A percentile compares a stretch with the other conserved stretches of the same genome.
These are phyloP conservation scores for Chaetomium sp. DNA, from an alignment of 2,329 filamentous ascomycete species.

Conservation along the genomic window DNA sequence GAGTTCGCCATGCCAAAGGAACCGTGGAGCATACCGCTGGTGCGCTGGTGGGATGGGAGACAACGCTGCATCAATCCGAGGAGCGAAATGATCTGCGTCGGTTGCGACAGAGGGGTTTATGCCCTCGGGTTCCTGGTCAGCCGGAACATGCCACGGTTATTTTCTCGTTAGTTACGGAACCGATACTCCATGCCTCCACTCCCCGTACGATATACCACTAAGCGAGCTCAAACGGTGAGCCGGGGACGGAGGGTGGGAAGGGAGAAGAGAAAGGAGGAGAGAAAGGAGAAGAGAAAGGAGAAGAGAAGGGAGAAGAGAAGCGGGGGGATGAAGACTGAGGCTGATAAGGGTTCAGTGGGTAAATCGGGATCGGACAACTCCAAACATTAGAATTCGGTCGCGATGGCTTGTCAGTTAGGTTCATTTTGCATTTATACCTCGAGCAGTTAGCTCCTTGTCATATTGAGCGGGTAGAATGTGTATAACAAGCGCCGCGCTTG, in stretches of 20 bases:
- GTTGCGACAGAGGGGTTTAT: neutral
- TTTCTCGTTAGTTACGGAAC: neutral
- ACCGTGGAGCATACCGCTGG: neutral
- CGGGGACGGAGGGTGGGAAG: neutral
- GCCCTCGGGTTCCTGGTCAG: neutral
- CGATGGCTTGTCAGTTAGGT: neutral
- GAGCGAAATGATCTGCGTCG: neutral
- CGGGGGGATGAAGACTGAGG: no score
- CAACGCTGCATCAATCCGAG: neutral
- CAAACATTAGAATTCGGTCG: constrained; percentile 4
- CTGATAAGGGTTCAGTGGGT: neutral
- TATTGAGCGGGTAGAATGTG: neutral
- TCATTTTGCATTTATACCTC: neutral
- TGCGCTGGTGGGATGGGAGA: neutral
- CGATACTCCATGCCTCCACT: neutral
- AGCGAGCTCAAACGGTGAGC: neutral
- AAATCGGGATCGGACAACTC: neutral
- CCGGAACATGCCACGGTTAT: neutral
- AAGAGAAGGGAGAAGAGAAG: neutral
- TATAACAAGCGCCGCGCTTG: no score
- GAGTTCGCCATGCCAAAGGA: neutral
- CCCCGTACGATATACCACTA: neutral
- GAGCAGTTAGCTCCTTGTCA: neutral
- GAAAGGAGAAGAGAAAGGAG: no score
- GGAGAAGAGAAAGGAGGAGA: neutral